Base-by-base conservation (phyloP, 306 rosid species). In the Pterocarpus macrocarpus region DNA sequence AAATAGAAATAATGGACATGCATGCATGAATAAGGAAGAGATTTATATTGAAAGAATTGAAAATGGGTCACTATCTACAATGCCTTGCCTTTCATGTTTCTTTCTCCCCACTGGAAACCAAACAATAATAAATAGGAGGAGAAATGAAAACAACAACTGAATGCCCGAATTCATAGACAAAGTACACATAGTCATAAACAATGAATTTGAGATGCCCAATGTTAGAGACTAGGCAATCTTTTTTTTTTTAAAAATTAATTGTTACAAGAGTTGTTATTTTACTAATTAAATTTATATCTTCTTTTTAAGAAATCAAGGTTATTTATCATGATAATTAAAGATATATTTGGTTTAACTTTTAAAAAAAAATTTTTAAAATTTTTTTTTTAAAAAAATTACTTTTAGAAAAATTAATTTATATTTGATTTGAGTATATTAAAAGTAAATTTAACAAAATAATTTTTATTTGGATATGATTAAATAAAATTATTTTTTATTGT, bases 121-220 rank as follows among this genome's bases (percentile, higher is more conserved):
- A 22, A 22, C 28, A 56, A 56, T 17, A 56, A 17, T 56, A 16
- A 17, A 56, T 14, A 4, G 57, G 22, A 53, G 33, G 12, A 57
- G 63, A 11, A 62, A 33, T 33, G 67, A 10, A 33, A 12, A 13
- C 41, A 14, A 34, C 45, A 63, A 63, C 28, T 38, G 52, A 44
- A 43, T 59, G 69, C 59, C 44, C 69, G 16, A 44, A 39, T 73
- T 73, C 78, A 6, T 57, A 10, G 56, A 57, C 41, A 8, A 52
- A 15, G 15, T 59, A 13, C 41, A 35, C 9, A 44, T 34, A 61
- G 28, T 22, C 28, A 22, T 22, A 22, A 22, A 1, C 78, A 39
- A 12, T 73, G 41, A 73, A 73, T 73, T 36, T 39, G 3, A 12
- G 41, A 43, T 11, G 49, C 41, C 39, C 7, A 9, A 32, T 22